A percentile compares a stretch with the other conserved stretches of the same genome.
Conservation (phyloP, 2,329 filamentous ascomycete genomes). For the Triangularia verruculosa region DNA sequence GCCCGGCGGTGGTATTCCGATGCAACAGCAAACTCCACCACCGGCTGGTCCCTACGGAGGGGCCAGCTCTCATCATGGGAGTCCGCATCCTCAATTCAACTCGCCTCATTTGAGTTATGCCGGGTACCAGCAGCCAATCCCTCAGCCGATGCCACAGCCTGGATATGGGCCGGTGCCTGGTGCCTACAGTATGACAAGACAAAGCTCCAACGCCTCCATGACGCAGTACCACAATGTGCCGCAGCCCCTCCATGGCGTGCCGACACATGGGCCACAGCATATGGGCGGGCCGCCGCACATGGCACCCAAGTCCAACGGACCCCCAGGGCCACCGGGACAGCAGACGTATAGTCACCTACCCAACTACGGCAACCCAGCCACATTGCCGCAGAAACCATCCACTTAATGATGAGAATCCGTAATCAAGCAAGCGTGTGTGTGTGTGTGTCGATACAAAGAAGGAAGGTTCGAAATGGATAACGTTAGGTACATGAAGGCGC, state of each 20-base stretch:
- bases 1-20: slow-evolving; percentile 56
- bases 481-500: background rate
- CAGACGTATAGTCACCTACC: slow-evolving; percentile 54
- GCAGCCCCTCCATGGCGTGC: slow-evolving; percentile 17
- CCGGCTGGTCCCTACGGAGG: slow-evolving; percentile 47
- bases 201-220: slow-evolving; percentile 54
- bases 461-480: background rate
- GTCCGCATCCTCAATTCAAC: slow-evolving; percentile 53
- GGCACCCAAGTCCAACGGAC: slow-evolving; percentile 45
- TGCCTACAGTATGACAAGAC: slow-evolving; percentile 54
- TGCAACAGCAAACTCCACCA: slow-evolving; percentile 40
- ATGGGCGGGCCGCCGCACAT: slow-evolving; percentile 39
- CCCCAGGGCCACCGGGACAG: slow-evolving; percentile 36
- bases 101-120: slow-evolving; percentile 50
- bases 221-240: slow-evolving; percentile 47
- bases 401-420: slow-evolving; percentile 29
- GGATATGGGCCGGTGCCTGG: slow-evolving; percentile 35
- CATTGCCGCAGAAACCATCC: slow-evolving; percentile 57
- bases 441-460: too few relatives aligned
- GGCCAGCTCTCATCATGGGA: slow-evolving; percentile 49
- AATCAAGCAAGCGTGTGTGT: slow-evolving; percentile 14
- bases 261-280: slow-evolving; percentile 37
- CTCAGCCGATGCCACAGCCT: slow-evolving; percentile 38
- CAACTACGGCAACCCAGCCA: slow-evolving; percentile 58
- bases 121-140: slow-evolving; percentile 42